A percentile compares a stretch with the other conserved stretches of the same genome.
phyloP scores from a whole-genome alignment of 805 yeast genomes.

The Ogataea naganishii region DNA sequence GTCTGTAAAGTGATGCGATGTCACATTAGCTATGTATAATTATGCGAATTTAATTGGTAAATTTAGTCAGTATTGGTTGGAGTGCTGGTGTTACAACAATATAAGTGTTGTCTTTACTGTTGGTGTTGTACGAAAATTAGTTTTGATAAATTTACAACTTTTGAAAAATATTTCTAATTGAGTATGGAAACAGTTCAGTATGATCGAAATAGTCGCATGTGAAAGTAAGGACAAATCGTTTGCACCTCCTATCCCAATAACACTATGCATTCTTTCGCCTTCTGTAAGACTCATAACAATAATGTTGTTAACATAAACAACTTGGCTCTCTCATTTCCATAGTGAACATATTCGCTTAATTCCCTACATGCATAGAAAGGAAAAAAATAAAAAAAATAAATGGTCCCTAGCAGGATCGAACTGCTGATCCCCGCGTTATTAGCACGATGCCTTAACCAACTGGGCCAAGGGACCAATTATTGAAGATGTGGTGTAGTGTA shows the following conservation, averaged over 20 bases:
- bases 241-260: too few species aligned
- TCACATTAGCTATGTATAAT: too few species aligned
- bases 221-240: too few species aligned
- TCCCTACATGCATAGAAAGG: background rate
- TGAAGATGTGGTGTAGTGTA: too few species aligned
- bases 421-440: constrained; percentile 44
- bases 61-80: background rate
- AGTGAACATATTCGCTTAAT: background rate
- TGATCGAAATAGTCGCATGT: too few species aligned
- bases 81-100: background rate
- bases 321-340: background rate
- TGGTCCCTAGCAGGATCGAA: constrained; percentile 72
- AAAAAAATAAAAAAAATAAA: constrained; percentile 11
- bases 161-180: too few species aligned
- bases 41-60: too few species aligned
- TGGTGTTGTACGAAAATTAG: too few species aligned
- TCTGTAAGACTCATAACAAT: background rate
- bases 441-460: constrained; percentile 18
- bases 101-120: too few species aligned
- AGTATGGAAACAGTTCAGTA: too few species aligned
- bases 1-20: too few species aligned
- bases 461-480: constrained; percentile 13
- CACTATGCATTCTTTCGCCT: background rate
- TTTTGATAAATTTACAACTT: too few species aligned
- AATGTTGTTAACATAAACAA: background rate